Base-by-base conservation (phyloP, 2,329 filamentous ascomycete genomes). In the Diaporthe ampelina region DNA sequence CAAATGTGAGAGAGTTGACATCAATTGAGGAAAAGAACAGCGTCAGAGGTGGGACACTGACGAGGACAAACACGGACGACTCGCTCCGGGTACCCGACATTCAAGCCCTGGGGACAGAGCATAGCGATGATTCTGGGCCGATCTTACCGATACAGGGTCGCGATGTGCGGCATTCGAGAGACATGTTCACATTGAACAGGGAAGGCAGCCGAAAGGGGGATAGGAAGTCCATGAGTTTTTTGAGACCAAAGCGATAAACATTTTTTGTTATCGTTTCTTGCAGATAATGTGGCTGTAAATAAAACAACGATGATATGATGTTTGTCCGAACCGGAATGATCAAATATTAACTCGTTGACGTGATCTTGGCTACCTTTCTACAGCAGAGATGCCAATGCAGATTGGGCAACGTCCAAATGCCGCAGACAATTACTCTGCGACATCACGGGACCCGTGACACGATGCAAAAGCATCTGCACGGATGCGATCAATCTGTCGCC, bases 101-200 rank as follows among this genome's bases (percentile, higher is more conserved):
- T 9, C 43, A 67, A 3, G 52, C 24, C 24, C 11, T 75, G 48
- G 74, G 68, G 1, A 21, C 72, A 37, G 74, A 75, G 29, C 61
- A 75, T 37, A 74, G 74, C 26, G 74, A 75, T 45, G 74, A 75
- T 29, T 75, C 74, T 11, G 74, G 74, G 17, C 74, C 74, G 3
- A 75, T 74, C 35, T 68, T 75, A 24, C 74, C 74, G 7, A 75
- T 75, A 11, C 74, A 75, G 37, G 68, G 68, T 24, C 72, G 58
- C 17, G 74, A 72, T 19, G 59, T 69, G 24, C 72, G 74, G 2
- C 73, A 72, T 19, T 68, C 72, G 21, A 69, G 50, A 37, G 67
- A 74, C 32, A 43, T 67, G n/a, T n/a, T 61, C 3, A 57, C 56
- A 9, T 15, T 35, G 21, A 52, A 48, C 11, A 43, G 52, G 26